Percentiles rank a stretch among this genome's conserved stretches.
Conservation (phyloP, 1,284 basidiomycete genomes). For the Bondarzewia mesenterica region DNA sequence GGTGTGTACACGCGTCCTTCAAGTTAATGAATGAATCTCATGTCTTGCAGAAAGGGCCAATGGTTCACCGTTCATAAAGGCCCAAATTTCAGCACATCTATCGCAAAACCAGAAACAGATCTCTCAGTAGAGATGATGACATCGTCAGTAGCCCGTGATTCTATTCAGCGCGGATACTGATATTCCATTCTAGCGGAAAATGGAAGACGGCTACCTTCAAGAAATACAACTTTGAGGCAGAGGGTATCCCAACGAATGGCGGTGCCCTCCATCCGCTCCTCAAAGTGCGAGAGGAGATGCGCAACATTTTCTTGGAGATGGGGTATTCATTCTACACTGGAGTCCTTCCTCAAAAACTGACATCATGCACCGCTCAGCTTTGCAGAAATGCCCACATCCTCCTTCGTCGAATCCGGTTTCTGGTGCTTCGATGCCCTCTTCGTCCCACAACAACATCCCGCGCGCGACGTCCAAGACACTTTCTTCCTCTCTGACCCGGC, state of each 20-base stretch:
- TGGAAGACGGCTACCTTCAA: conserved; percentile 95
- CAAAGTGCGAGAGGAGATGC: conserved; percentile 97
- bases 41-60: conserved; percentile 74
- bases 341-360: not conserved
- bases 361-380: conserved; percentile 51
- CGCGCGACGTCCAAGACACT: conserved; percentile 96
- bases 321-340: conserved; percentile 49
- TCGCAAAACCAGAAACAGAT: conserved; percentile 97
- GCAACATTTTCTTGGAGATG: conserved; percentile 99
- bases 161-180: not conserved
- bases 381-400: conserved; percentile 98
- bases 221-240: conserved; percentile 98
- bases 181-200: conserved; percentile 51
- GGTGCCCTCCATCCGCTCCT: conserved; percentile 94
- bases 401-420: conserved; percentile 97
- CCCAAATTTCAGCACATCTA: conserved; percentile 81
- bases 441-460: conserved; percentile 98
- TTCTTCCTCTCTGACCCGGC: conserved; percentile 97
- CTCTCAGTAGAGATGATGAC: conserved; percentile 93
- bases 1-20: conserved; percentile 30
- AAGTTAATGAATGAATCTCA: conserved; percentile 7
- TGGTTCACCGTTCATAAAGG: conserved; percentile 93
- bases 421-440: conserved; percentile 99
- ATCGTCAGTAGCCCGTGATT: conserved; percentile 44
- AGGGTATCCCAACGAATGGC: conserved; percentile 81